A percentile compares a stretch with the other conserved stretches of the same genome.
Evolutionary conservation across 2,329 filamentous ascomycete species (phyloP).

Genomic region (Ceratocystis colombiana): DNA sequence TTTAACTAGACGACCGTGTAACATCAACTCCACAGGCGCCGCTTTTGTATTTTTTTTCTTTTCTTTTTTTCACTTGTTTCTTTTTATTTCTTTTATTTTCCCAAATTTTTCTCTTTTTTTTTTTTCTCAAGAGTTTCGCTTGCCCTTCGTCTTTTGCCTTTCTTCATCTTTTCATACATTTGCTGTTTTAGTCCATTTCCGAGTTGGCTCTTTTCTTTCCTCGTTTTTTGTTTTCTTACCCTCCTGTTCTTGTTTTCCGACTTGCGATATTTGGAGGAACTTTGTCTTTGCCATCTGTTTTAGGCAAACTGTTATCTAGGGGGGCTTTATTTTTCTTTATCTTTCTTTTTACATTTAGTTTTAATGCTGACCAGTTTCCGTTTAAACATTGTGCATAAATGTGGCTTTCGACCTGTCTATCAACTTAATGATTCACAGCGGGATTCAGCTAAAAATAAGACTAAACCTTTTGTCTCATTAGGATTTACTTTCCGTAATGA

Average conservation of each 20-base stretch:
- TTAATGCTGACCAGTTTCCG: neutral
- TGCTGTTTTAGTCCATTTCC: neutral
- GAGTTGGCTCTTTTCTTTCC: neutral
- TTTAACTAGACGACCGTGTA: constrained; percentile 10
- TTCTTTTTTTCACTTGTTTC: neutral
- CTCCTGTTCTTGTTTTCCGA: neutral
- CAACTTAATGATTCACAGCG: too few species aligned
- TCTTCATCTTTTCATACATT: neutral
- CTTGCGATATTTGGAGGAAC: constrained; percentile 6
- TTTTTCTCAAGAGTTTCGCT: neutral
- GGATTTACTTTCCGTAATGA: neutral
- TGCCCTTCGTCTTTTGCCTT: neutral
- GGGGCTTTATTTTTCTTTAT: neutral
- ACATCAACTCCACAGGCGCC: neutral
- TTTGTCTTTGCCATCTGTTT: neutral
- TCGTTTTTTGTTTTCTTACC: constrained; percentile 1
- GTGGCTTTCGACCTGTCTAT: too few species aligned
- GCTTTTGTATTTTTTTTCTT: constrained; percentile 4
- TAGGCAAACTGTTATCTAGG: constrained; percentile 11
- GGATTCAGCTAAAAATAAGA: too few species aligned
- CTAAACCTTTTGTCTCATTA: too few species aligned
- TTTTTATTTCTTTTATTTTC: neutral
- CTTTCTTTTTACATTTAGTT: neutral
- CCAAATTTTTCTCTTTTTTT: neutral
- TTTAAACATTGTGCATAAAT: too few species aligned